These are phyloP conservation scores for Juncus inflexus DNA, from an alignment of 176 grass and related monocot genomes.

Conservation along the genomic window DNA sequence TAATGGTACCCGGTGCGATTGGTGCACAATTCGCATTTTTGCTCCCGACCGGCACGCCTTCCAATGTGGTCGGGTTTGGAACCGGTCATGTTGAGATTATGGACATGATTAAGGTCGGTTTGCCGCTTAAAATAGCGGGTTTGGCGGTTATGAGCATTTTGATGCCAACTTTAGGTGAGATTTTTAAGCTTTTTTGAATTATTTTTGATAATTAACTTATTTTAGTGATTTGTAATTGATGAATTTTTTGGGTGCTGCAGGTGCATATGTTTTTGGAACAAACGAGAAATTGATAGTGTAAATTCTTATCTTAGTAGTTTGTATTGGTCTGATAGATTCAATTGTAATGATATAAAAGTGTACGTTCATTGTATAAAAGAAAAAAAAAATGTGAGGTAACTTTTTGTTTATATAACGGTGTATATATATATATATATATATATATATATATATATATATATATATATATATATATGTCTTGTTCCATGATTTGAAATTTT, in stretches of 20 bases:
- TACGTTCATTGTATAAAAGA: no score
- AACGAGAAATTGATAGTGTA: constrained; percentile 6
- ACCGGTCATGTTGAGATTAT: constrained; percentile 64
- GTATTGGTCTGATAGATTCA: no score
- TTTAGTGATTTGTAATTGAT: not conserved
- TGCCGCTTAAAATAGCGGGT: constrained; percentile 57
- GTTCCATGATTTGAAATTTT: no score
- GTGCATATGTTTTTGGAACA: constrained; percentile 41
- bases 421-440: no score
- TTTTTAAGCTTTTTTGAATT: not conserved
- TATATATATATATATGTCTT: no score
- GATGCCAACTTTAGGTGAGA: constrained; percentile 67
- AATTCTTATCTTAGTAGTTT: no score
- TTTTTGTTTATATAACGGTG: no score
- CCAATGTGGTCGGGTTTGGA: constrained; percentile 60
- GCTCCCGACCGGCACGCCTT: constrained; percentile 60
- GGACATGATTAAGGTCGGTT: constrained; percentile 54
- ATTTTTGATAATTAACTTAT: not conserved
- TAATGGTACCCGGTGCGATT: constrained; percentile 57
- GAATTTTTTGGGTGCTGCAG: constrained; percentile 20
- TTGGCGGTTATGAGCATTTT: constrained; percentile 40
- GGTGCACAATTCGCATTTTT: constrained; percentile 69
- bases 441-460: no score
- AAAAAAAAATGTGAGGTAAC: no score
- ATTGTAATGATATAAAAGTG: no score